Evolutionary conservation across 768 basidiomycete species (phyloP).

Genomic region (Pleurotus eryngii): DNA sequence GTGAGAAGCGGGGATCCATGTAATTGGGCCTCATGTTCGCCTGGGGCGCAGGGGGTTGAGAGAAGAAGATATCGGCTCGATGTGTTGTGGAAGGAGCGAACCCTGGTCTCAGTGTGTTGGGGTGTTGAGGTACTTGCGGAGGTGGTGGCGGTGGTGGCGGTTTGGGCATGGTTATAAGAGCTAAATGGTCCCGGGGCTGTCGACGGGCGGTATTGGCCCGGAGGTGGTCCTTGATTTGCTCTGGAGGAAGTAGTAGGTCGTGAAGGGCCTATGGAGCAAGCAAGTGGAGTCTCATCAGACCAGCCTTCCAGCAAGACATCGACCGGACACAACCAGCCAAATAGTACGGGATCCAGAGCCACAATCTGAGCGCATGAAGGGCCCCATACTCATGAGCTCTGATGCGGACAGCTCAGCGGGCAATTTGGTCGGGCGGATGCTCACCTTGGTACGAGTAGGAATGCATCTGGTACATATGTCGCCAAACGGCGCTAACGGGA

Average conservation of each 20-base stretch:
- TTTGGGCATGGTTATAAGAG: constrained; percentile 4
- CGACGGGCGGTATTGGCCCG: constrained; percentile 7
- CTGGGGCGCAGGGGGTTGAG: constrained; percentile 12
- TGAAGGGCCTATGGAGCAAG: constrained; percentile 3
- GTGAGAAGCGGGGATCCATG: neutral
- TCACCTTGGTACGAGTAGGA: constrained; percentile 1
- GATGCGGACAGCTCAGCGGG: too few species aligned
- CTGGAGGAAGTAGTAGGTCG: neutral
- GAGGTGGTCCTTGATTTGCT: neutral
- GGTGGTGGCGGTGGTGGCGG: neutral
- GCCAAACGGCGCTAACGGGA: neutral
- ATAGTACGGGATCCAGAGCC: too few species aligned
- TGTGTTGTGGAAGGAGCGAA: constrained; percentile 29
- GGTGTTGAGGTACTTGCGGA: constrained; percentile 14
- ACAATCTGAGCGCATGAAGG: too few species aligned
- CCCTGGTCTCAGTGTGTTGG: constrained; percentile 23
- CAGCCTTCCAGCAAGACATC: neutral
- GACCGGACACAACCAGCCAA: too few species aligned
- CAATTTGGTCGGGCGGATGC: neutral
- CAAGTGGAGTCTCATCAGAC: neutral
- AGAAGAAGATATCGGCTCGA: constrained; percentile 28
- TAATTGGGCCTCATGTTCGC: neutral
- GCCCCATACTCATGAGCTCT: too few species aligned
- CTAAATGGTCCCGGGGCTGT: constrained; percentile 6
- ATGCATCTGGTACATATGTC: neutral